Evolutionary conservation across 352 stramenopile genomes (phyloP), one percentile per base, ranked within the genome.

Genomic region (Nothophytophthora sp.): DNA sequence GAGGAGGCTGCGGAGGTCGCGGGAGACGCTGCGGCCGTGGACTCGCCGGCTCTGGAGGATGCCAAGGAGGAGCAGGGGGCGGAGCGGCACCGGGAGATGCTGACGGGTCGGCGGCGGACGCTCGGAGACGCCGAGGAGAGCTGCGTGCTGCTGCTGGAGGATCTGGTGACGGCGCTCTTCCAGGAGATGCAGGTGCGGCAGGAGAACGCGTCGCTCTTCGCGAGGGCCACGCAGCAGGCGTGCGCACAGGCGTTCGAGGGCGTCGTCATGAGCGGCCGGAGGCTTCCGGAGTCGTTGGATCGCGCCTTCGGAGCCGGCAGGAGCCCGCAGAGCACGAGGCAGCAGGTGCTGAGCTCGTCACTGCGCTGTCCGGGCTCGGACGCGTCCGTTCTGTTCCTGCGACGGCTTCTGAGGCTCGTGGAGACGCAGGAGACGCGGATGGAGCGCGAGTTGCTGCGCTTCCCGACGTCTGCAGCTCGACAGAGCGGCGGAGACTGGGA

Each of bases 91-190:
- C 46, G 34, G 13, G 27, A 35, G 1, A 13, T 44, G 4, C 15
- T 76, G 6, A 29, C 67, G 9, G 29, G 34, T 1, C 37, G 20
- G 12, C 60, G 53, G 16, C 3, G 19, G 8, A 30, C 50, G 4
- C 22, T 81, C 19, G 65, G 53, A 7, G 68, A 78, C 16, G 62
- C 70, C 0, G 73, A 85, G 38, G 65, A 78, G 5, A 51, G 60
- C 1, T 66, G 55, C 15, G 51, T 67, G 11, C 63, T 58, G 27
- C 27, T 80, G 5, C 4, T 77, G 12, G 40, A 63, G 8, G 73
- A 80, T 23, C 34, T 75, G 5, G 30, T 80, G 11, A 46, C 62
- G 18, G 65, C 61, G n/a, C 70, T 85, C 24, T 85, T 85, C 13
- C 22, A 66, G 20, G 61, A 80, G 32, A 78, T 82, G 67, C 61